phyloP scores from a whole-genome alignment of 2,329 filamentous ascomycete genomes.

The Aspergillus spinulosporus region DNA sequence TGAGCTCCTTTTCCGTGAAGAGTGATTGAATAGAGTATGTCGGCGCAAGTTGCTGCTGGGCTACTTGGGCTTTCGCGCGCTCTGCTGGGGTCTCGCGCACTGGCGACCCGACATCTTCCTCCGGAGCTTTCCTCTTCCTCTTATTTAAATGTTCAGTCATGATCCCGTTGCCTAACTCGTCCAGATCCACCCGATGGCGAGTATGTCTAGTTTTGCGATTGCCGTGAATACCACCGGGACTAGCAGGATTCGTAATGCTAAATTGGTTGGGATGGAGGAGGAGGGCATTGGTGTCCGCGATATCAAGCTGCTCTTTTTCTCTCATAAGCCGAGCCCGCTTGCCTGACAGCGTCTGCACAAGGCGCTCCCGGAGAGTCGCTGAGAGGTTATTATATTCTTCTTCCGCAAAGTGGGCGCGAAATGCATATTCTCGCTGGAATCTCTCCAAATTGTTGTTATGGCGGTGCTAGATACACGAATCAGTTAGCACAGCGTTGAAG shows the following conservation, averaged over 20 bases:
- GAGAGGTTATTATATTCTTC: conserved; percentile 63
- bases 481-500: neutral
- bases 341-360: conserved; percentile 58
- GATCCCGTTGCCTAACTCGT: conserved; percentile 52
- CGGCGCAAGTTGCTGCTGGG: conserved; percentile 59
- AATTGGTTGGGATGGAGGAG: conserved; percentile 67
- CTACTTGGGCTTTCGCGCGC: conserved; percentile 55
- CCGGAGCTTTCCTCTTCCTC: conserved; percentile 60
- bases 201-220: conserved; percentile 65
- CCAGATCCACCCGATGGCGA: conserved; percentile 57
- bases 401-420: conserved; percentile 61
- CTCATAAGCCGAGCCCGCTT: conserved; percentile 59
- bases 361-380: conserved; percentile 60
- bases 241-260: conserved; percentile 64
- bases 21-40: conserved; percentile 64
- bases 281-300: conserved; percentile 65
- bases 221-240: conserved; percentile 60
- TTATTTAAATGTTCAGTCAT: conserved; percentile 52
- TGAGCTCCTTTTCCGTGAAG: conserved; percentile 67
- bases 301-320: conserved; percentile 67
- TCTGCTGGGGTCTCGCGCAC: conserved; percentile 53
- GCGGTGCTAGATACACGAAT: conserved; percentile 49
- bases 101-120: conserved; percentile 61
- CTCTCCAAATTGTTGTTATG: conserved; percentile 58
- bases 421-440: conserved; percentile 58